phyloP scores from a whole-genome alignment of 192 early-diverging fungal genomes.

The Backusella sp. region DNA sequence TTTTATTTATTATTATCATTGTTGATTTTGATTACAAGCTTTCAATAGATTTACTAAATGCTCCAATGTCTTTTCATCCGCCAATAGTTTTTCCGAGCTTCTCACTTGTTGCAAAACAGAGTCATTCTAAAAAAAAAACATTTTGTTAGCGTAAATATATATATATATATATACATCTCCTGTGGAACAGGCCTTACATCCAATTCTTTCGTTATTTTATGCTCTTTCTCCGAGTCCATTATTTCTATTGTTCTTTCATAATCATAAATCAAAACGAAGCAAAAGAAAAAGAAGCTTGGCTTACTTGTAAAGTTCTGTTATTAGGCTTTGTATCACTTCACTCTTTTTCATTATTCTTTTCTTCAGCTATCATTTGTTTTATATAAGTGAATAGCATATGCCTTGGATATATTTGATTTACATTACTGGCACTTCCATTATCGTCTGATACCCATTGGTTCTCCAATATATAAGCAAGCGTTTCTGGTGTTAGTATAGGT shows the following conservation, averaged over 20 bases:
- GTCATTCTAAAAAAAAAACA: background rate
- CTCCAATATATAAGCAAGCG: conserved; percentile 1
- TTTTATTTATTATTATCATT: background rate
- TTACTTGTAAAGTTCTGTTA: background rate
- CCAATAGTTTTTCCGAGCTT: background rate
- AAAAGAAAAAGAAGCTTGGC: background rate
- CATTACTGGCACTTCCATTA: background rate
- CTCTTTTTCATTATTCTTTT: background rate
- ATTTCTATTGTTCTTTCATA: background rate
- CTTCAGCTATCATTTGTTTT: background rate
- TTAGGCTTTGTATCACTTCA: background rate
- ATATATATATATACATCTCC: too few species aligned
- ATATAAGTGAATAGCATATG: too few species aligned
- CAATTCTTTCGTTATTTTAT: background rate
- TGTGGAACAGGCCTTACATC: background rate
- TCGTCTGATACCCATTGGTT: conserved; percentile 15
- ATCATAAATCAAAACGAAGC: background rate
- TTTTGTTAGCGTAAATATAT: background rate
- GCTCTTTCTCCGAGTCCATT: background rate
- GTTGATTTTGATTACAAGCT: background rate
- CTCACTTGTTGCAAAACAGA: background rate
- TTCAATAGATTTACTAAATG: background rate
- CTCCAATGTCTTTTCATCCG: background rate
- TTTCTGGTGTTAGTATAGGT: conserved; percentile 9
- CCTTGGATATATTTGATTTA: background rate